A percentile compares a stretch with the other conserved stretches of the same genome.
Conservation (phyloP, 2,329 filamentous ascomycete genomes). For the Eurotiales sp. region DNA sequence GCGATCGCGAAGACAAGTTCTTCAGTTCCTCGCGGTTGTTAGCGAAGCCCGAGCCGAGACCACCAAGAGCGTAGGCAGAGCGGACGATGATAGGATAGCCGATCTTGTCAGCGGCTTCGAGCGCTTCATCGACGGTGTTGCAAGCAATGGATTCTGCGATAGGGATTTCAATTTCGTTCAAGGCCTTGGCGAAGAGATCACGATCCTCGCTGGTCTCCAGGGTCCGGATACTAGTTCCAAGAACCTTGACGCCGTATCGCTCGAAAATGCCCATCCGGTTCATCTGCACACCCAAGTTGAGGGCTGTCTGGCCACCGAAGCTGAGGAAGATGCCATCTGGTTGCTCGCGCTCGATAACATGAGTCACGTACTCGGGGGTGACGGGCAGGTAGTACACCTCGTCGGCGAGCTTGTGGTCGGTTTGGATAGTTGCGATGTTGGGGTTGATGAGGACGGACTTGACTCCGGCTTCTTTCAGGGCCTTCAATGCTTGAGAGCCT, state of each 20-base stretch:
- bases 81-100: slow-evolving; percentile 98
- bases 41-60: slow-evolving; percentile 93
- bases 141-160: slow-evolving; percentile 96
- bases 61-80: slow-evolving; percentile 92
- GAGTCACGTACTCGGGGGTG: slow-evolving; percentile 93
- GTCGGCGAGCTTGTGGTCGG: slow-evolving; percentile 90
- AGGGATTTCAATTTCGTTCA: slow-evolving; percentile 96
- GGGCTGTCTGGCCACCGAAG: slow-evolving; percentile 93
- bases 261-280: slow-evolving; percentile 93
- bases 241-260: slow-evolving; percentile 89
- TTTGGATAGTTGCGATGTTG: slow-evolving; percentile 98
- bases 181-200: slow-evolving; percentile 90
- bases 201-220: slow-evolving; percentile 93
- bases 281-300: slow-evolving; percentile 97
- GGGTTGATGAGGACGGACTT: slow-evolving; percentile 92
- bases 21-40: slow-evolving; percentile 90
- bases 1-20: slow-evolving; percentile 86
- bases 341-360: slow-evolving; percentile 93
- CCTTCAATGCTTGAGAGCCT: slow-evolving; percentile 96
- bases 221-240: slow-evolving; percentile 91
- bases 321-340: slow-evolving; percentile 97
- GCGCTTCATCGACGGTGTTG: slow-evolving; percentile 82
- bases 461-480: slow-evolving; percentile 91
- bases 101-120: slow-evolving; percentile 78
- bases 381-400: slow-evolving; percentile 98